Percentiles rank a stretch among this genome's conserved stretches.
Conservation (phyloP, 2,329 filamentous ascomycete genomes). For the Coleophoma eucalyptorum region DNA sequence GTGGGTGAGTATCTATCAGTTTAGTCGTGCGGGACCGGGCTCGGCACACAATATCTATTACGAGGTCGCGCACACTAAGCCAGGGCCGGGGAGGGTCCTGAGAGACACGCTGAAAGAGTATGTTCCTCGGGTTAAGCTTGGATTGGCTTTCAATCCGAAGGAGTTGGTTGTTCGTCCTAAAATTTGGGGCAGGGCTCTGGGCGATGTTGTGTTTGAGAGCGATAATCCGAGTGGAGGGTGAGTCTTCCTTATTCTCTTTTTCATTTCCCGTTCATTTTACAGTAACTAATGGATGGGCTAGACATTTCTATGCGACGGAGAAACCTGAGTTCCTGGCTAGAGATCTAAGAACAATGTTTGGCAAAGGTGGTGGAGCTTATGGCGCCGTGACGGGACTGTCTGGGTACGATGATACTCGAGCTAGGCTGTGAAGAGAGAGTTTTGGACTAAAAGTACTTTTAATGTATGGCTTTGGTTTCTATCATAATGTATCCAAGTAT, state of each 20-base stretch:
- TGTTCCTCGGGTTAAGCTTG: slow-evolving; percentile 33
- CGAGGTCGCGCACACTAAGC: slow-evolving; percentile 46
- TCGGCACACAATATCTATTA: slow-evolving; percentile 71
- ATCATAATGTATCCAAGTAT: no score
- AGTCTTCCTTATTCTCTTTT: background rate
- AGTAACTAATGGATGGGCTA: slow-evolving; percentile 17
- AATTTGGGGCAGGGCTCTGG: slow-evolving; percentile 55
- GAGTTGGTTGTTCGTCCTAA: slow-evolving; percentile 52
- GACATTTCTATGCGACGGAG: slow-evolving; percentile 61
- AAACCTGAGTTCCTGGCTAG: slow-evolving; percentile 45
- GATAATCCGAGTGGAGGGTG: slow-evolving; percentile 10
- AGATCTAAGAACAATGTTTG: slow-evolving; percentile 57
- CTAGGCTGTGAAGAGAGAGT: slow-evolving; percentile 10
- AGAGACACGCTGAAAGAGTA: slow-evolving; percentile 22
- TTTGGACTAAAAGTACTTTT: no score
- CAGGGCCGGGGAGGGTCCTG: slow-evolving; percentile 13
- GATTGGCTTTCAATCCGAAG: slow-evolving; percentile 53
- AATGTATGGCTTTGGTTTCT: no score
- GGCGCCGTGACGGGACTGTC: slow-evolving; percentile 22
- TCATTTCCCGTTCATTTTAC: background rate
- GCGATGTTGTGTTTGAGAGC: slow-evolving; percentile 54
- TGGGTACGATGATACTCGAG: slow-evolving; percentile 18
- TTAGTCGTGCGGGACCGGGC: slow-evolving; percentile 64
- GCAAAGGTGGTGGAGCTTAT: slow-evolving; percentile 41
- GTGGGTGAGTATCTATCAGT: slow-evolving; percentile 72